Evolutionary conservation across 768 basidiomycete species (phyloP).

Genomic region (Phaeolepiota aurea): DNA sequence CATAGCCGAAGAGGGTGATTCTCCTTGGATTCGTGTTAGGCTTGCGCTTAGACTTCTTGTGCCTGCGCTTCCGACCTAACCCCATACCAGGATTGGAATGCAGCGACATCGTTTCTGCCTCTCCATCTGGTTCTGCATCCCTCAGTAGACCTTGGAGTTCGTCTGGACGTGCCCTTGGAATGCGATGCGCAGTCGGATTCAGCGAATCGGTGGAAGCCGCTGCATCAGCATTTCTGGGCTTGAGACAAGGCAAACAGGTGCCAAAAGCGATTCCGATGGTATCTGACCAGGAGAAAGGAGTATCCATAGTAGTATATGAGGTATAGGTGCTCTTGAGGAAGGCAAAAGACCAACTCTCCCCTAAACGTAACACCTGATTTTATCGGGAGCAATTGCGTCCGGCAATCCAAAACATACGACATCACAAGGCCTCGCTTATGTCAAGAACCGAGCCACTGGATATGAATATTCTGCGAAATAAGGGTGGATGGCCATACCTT

Average conservation of each 20-base stretch:
- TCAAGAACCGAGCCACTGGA: too few species aligned
- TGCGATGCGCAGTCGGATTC: slow-evolving; percentile 21
- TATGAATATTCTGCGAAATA: too few species aligned
- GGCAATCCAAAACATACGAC: too few species aligned
- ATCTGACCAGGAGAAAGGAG: slow-evolving; percentile 50
- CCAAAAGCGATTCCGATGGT: slow-evolving; percentile 46
- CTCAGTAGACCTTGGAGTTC: slow-evolving; percentile 30
- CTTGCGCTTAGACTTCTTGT: slow-evolving; percentile 21
- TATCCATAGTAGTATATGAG: too few species aligned
- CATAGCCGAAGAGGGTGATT: slow-evolving; percentile 58
- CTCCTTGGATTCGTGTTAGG: slow-evolving; percentile 20
- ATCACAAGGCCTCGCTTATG: too few species aligned
- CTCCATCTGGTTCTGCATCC: slow-evolving; percentile 34
- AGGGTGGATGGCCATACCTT: too few species aligned
- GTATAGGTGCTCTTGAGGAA: too few species aligned
- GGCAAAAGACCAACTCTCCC: too few species aligned
- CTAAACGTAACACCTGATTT: too few species aligned
- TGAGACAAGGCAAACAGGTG: slow-evolving; percentile 54
- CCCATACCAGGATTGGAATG: slow-evolving; percentile 51
- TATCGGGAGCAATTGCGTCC: too few species aligned
- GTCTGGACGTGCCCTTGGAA: slow-evolving; percentile 26
- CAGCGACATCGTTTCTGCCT: slow-evolving; percentile 55
- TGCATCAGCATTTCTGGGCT: slow-evolving; percentile 12
- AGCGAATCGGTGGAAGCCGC: slow-evolving; percentile 16
- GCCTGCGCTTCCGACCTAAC: slow-evolving; percentile 16